Percentiles rank a stretch among this genome's conserved stretches.
Conservation (phyloP, 176 grass and related monocot genomes). For the Avena insularis region DNA sequence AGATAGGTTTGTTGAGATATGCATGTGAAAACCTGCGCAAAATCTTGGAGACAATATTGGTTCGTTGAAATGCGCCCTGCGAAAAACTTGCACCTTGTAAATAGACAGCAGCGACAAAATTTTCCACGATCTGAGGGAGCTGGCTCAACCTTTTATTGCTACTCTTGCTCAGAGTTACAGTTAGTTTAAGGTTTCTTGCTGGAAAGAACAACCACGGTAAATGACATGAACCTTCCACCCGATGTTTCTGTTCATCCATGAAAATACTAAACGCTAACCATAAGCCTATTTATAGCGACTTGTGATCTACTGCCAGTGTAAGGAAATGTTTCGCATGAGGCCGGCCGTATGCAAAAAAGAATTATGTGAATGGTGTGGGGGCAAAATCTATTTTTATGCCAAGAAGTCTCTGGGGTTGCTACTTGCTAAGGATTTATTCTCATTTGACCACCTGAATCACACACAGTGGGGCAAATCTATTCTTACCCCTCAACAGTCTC, state of each 20-base stretch:
- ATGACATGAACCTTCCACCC: constrained; percentile 49
- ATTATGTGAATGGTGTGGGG: constrained; percentile 10
- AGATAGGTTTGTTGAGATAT: constrained; percentile 36
- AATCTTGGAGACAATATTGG: background rate
- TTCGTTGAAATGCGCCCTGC: background rate
- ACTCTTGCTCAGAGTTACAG: background rate
- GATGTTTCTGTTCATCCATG: constrained; percentile 6
- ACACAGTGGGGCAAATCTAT: constrained; percentile 34
- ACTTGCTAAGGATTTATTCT: constrained; percentile 39
- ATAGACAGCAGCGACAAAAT: constrained; percentile 20
- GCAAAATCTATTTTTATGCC: background rate
- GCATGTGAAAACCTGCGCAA: constrained; percentile 3
- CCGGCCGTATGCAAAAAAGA: background rate
- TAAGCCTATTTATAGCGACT: constrained; percentile 26
- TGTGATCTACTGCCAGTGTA: constrained; percentile 25
- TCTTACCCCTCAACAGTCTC: constrained; percentile 33
- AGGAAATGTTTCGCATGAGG: constrained; percentile 24
- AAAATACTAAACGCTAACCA: constrained; percentile 11
- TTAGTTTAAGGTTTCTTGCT: constrained; percentile 14
- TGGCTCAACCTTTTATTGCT: background rate
- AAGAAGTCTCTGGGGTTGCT: constrained; percentile 14
- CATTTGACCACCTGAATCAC: constrained; percentile 51
- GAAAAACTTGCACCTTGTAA: constrained; percentile 17
- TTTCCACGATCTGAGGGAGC: constrained; percentile 26
- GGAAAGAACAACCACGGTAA: constrained; percentile 26